Evolutionary conservation across 495 filamentous ascomycete genomes (phyloP).

Genomic region (Daldinia grandis): DNA sequence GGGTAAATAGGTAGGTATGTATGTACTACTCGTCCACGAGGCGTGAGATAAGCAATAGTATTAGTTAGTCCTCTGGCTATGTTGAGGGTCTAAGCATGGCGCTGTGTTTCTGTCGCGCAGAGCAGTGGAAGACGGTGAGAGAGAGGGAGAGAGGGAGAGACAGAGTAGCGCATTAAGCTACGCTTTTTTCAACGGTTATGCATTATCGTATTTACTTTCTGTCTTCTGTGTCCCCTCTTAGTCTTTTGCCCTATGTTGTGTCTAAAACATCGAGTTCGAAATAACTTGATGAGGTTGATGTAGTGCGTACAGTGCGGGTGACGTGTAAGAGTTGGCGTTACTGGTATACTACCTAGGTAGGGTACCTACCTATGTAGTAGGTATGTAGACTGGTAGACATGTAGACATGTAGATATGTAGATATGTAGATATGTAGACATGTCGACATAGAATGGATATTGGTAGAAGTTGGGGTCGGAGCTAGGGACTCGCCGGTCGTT

Average conservation of each 20-base stretch:
- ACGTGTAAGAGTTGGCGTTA: background rate
- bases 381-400: background rate
- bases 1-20: background rate
- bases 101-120: conserved; percentile 30
- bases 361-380: background rate
- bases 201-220: background rate
- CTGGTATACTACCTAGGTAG: too few species aligned
- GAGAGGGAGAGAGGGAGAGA: conserved; percentile 1
- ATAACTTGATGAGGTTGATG: conserved; percentile 15
- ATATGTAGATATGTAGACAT: background rate
- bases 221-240: conserved; percentile 1
- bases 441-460: too few species aligned
- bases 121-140: background rate
- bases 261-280: background rate
- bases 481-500: conserved; percentile 5
- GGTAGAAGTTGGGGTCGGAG: background rate
- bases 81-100: background rate
- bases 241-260: conserved; percentile 20
- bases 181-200: background rate
- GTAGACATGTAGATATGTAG: too few species aligned
- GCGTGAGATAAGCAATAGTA: conserved; percentile 16
- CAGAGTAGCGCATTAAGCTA: background rate
- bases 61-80: background rate
- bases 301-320: conserved; percentile 10
- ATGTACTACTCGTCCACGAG: conserved; percentile 7